Evolutionary conservation across 805 yeast species (phyloP).

Genomic region (Citeromyces matritensis): DNA sequence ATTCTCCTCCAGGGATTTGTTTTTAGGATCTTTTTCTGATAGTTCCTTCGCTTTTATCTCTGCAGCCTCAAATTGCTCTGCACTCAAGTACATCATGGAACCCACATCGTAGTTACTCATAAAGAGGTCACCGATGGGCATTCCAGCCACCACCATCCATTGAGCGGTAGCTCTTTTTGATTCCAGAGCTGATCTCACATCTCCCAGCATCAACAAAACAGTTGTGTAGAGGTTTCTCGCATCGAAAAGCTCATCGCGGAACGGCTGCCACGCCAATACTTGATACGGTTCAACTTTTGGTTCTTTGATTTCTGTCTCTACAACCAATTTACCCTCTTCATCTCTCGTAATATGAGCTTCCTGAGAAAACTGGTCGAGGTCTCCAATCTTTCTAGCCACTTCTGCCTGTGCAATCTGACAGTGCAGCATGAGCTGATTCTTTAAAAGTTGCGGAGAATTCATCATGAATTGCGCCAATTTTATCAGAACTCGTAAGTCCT

Average conservation of each 20-base stretch:
- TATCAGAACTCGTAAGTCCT: slow-evolving; percentile 54
- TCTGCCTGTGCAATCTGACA: background rate
- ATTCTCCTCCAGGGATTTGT: slow-evolving; percentile 10
- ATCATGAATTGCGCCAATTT: slow-evolving; percentile 45
- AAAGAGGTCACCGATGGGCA: slow-evolving; percentile 46
- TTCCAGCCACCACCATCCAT: slow-evolving; percentile 63
- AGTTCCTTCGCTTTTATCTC: slow-evolving; percentile 16
- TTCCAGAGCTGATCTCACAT: slow-evolving; percentile 41
- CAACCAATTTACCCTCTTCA: slow-evolving; percentile 1
- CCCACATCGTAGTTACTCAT: slow-evolving; percentile 59
- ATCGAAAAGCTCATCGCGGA: slow-evolving; percentile 63
- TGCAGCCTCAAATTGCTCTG: slow-evolving; percentile 43
- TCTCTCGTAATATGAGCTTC: background rate
- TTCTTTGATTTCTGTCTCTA: slow-evolving; percentile 1
- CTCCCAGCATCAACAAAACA: slow-evolving; percentile 49
- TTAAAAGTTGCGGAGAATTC: background rate
- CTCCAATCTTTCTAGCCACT: background rate
- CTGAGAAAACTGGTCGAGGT: background rate
- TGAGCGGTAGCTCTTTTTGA: slow-evolving; percentile 50
- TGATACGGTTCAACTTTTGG: slow-evolving; percentile 3
- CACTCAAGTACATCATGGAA: slow-evolving; percentile 50
- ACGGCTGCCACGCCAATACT: slow-evolving; percentile 48
- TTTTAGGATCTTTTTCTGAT: slow-evolving; percentile 11
- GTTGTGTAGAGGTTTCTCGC: slow-evolving; percentile 69
- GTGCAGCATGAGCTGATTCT: background rate